phyloP scores from a whole-genome alignment of 2,329 filamentous ascomycete species.

The Emergomyces pasteurianus region DNA sequence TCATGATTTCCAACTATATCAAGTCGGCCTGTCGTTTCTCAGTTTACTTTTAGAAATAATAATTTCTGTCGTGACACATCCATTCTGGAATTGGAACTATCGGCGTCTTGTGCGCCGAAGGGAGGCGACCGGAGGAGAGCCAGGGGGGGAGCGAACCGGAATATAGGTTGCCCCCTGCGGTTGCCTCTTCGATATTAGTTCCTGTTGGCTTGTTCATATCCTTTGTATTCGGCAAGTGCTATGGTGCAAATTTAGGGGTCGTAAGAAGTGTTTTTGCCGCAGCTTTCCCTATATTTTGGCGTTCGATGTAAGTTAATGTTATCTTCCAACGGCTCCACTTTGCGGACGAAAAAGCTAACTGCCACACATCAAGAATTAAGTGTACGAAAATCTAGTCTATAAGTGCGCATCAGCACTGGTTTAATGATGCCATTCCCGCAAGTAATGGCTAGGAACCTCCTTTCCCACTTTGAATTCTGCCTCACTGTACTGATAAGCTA shows the following conservation, averaged over 20 bases:
- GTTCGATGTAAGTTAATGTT: background rate
- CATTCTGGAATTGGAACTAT: background rate
- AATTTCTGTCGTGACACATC: background rate
- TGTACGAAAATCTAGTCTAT: background rate
- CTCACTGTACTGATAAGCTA: background rate
- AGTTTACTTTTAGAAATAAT: conserved; percentile 9
- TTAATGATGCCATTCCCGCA: conserved; percentile 1
- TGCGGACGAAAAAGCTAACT: background rate
- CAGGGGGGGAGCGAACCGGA: conserved; percentile 51
- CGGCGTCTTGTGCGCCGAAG: background rate
- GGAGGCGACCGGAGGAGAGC: background rate
- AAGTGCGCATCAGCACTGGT: background rate
- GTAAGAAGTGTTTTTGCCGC: background rate
- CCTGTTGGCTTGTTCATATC: too few species aligned
- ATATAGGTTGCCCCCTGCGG: conserved; percentile 58
- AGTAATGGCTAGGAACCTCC: background rate
- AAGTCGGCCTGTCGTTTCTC: conserved; percentile 24
- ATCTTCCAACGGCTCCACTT: background rate
- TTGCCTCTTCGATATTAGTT: conserved; percentile 52
- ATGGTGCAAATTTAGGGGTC: background rate
- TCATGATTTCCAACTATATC: conserved; percentile 26
- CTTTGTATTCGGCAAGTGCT: background rate
- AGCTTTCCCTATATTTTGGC: conserved; percentile 1
- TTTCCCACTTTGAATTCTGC: background rate
- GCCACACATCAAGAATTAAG: background rate